Evolutionary conservation across 1,284 basidiomycete species (phyloP), one percentile per base, ranked within the genome.

Genomic region (Porogramme epimiltina): DNA sequence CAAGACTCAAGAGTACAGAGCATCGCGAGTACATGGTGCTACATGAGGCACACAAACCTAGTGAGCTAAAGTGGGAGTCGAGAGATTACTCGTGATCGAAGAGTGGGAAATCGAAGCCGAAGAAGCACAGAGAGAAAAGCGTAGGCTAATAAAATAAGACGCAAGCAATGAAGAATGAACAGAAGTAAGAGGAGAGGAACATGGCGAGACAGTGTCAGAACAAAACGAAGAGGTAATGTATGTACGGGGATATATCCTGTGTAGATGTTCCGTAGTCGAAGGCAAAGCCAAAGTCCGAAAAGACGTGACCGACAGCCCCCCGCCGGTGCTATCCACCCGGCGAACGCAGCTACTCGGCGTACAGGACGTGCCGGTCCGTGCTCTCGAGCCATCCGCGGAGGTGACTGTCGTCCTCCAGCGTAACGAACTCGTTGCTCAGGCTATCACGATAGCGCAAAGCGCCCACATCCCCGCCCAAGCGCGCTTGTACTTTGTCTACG

Each of bases 341-440:
- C n/a, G n/a, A n/a, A 10, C 42, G 38, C 16, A 18, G 31, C 34
- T 37, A 87, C 61, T 87, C 85, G 47, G 94, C 93, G 66, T 91
- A 97, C 58, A 98, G 75, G 42, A 95, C 85, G 69, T 96, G 83
- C 71, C 94, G 94, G 62, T 94, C 91, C 47, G 93, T 89, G 42
- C 75, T 79, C 56, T 86, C 84, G 68, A 98, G 78, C 95, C 95
- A 98, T 20, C 78, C 76, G 51, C 80, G 79, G 58, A 98, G 71
- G 42, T 88, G 85, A 8, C 75, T 75, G 67, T 97, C 93, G 55
- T 81, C 79, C 53, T 80, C 74, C 62, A 95, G 71, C 42, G 82
- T 81, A 41, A 87, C 74, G 64, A 88, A 87, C 44, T 76, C 73
- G 61, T 84, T 79, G 62, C 77, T 80, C 62, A 85, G 69, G 59